Conservation (phyloP, 2,329 filamentous ascomycete genomes). For the Pseudopyrenochaeta lycopersici region DNA sequence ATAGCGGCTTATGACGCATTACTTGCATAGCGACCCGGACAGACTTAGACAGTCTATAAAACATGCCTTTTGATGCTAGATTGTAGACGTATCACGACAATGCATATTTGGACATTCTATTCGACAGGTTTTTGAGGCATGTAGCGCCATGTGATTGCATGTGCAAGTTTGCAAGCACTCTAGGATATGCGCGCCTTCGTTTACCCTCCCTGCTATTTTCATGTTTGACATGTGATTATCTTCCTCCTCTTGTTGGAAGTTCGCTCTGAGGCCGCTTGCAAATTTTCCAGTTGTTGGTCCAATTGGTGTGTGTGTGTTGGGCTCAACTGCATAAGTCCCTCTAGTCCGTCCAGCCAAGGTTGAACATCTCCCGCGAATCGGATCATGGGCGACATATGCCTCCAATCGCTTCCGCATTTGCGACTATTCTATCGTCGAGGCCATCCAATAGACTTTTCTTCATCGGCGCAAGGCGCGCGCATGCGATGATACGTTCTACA, state of each 20-base stretch:
- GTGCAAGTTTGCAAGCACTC: background rate
- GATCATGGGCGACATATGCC: constrained; percentile 2
- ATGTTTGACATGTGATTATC: constrained; percentile 1
- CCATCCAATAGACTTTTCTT: constrained; percentile 5
- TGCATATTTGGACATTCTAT: background rate
- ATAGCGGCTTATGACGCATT: constrained; percentile 4
- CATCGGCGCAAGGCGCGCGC: constrained; percentile 10
- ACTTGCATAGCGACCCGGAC: constrained; percentile 22
- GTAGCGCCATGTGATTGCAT: constrained; percentile 3
- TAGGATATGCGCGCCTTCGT: background rate
- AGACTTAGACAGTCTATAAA: constrained; percentile 7
- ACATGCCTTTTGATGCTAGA: constrained; percentile 24
- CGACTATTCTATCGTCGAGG: background rate
- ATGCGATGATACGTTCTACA: constrained; percentile 14
- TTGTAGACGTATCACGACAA: constrained; percentile 29
- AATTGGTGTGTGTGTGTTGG: constrained; percentile 13
- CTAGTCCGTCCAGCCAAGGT: background rate
- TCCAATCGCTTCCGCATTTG: constrained; percentile 5
- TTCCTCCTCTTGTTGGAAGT: background rate
- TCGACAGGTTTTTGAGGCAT: background rate
- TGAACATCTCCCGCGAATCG: constrained; percentile 16
- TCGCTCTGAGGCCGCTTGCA: constrained; percentile 7
- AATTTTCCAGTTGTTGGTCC: constrained; percentile 3
- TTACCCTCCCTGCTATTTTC: background rate
- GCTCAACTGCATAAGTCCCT: constrained; percentile 17